A percentile compares a stretch with the other conserved stretches of the same genome.
Evolutionary conservation across 2,329 filamentous ascomycete genomes (phyloP).

Genomic region (Colletotrichum liaoningense): DNA sequence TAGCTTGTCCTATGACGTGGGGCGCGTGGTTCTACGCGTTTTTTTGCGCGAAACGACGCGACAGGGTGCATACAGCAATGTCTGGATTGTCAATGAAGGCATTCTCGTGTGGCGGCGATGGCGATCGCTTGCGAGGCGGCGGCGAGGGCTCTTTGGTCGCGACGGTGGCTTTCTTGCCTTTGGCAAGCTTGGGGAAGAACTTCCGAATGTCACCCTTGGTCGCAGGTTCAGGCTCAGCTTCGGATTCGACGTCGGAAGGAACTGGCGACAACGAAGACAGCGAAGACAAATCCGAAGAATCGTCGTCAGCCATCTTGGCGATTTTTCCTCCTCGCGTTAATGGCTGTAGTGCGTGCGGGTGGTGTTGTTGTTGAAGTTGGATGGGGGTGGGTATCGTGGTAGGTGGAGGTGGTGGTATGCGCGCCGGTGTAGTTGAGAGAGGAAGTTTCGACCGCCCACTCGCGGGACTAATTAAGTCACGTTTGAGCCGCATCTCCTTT

Average conservation of each 20-base stretch:
- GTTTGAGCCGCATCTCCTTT: conserved; percentile 37
- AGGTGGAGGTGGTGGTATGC: conserved; percentile 38
- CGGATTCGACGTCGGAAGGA: conserved; percentile 60
- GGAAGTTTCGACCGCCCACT: conserved; percentile 36
- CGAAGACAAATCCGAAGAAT: conserved; percentile 73
- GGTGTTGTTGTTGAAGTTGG: neutral
- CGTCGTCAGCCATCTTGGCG: conserved; percentile 69
- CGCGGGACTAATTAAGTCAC: conserved; percentile 33
- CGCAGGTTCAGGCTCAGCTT: conserved; percentile 63
- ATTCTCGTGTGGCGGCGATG: conserved; percentile 91
- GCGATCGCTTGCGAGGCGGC: conserved; percentile 80
- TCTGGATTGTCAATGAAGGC: conserved; percentile 90
- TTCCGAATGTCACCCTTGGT: conserved; percentile 67
- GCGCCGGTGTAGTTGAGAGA: conserved; percentile 29
- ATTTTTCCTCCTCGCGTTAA: conserved; percentile 4
- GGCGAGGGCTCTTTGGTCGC: conserved; percentile 70
- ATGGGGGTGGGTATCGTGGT: conserved; percentile 41
- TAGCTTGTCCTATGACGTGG: conserved; percentile 47
- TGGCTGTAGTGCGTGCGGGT: conserved; percentile 10
- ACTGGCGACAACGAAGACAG: conserved; percentile 60
- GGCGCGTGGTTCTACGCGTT: conserved; percentile 67
- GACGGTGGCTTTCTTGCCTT: conserved; percentile 51
- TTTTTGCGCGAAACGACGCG: conserved; percentile 50
- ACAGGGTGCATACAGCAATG: conserved; percentile 81
- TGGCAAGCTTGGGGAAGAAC: conserved; percentile 72